These are phyloP conservation scores for Aristolochia fimbriata DNA, from an alignment of 164 flowering plant genomes.

Conservation along the genomic window DNA sequence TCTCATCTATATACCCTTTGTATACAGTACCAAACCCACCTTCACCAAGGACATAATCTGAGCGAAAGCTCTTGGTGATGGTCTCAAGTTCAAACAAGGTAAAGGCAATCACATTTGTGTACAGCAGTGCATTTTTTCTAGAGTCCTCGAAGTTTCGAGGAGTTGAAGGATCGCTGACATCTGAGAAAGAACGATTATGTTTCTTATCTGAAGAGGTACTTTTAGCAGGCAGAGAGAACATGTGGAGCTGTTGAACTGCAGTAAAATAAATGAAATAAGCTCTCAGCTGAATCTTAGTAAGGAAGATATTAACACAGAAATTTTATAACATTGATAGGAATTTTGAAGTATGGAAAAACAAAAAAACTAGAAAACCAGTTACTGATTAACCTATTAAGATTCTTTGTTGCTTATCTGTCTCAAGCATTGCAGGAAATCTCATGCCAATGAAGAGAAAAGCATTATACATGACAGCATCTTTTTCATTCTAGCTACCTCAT, in stretches of 20 bases:
- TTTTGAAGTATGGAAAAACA: background rate
- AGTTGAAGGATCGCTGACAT: constrained; percentile 73
- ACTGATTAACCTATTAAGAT: too few relatives aligned
- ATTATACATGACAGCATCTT: too few relatives aligned
- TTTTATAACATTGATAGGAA: background rate
- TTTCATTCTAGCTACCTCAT: too few relatives aligned
- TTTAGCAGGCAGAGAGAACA: constrained; percentile 25
- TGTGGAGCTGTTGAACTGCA: constrained; percentile 61
- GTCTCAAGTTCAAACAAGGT: constrained; percentile 88
- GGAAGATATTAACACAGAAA: background rate
- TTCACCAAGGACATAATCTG: constrained; percentile 90
- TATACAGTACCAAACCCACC: constrained; percentile 98
- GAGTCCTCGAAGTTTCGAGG: constrained; percentile 52
- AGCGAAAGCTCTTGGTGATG: constrained; percentile 92
- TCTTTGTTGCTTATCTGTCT: too few relatives aligned
- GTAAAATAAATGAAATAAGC: background rate
- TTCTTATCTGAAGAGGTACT: constrained; percentile 36
- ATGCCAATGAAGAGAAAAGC: too few relatives aligned
- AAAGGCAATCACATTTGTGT: constrained; percentile 77
- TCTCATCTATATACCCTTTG: constrained; percentile 96
- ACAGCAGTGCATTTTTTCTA: constrained; percentile 53
- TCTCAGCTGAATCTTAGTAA: background rate
- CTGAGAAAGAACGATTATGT: constrained; percentile 66
- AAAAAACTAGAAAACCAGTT: too few relatives aligned
- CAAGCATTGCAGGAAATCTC: too few relatives aligned